phyloP scores from a whole-genome alignment of 108 stramenopile species.

The Nannochloropsis granulata region DNA sequence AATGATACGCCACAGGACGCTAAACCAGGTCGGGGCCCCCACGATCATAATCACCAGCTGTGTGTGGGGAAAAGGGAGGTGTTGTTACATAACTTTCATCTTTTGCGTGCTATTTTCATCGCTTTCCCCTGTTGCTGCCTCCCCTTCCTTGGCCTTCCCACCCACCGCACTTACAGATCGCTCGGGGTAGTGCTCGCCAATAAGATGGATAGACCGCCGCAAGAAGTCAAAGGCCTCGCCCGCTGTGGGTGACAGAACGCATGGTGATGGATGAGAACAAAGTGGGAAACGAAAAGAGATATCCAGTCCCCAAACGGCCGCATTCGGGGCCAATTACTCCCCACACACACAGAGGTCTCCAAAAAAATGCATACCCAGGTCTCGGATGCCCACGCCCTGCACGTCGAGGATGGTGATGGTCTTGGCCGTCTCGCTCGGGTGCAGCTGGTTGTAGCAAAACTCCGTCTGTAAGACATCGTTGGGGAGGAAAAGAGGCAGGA shows the following conservation, averaged over 20 bases:
- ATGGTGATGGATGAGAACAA: no score
- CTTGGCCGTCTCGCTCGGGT: not conserved
- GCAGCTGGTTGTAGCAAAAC: not conserved
- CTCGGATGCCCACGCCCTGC: not conserved
- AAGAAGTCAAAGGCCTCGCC: not conserved
- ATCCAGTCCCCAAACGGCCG: no score
- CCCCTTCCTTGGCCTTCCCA: not conserved
- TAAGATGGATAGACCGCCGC: not conserved
- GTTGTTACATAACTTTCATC: not conserved
- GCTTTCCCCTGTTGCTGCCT: not conserved
- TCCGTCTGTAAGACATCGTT: not conserved
- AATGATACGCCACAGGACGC: constrained; percentile 9
- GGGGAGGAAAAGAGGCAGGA: no score
- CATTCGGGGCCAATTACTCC: no score
- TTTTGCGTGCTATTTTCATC: not conserved
- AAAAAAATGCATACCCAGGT: not conserved
- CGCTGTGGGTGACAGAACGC: not conserved
- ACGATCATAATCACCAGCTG: constrained; percentile 4
- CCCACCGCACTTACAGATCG: not conserved
- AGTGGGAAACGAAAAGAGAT: no score
- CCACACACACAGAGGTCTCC: no score
- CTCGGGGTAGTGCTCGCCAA: constrained; percentile 16
- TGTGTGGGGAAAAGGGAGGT: not conserved
- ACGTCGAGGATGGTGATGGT: not conserved
- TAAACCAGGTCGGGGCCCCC: constrained; percentile 28